Conservation (phyloP, 495 filamentous ascomycete genomes). For the Astrocystis sublimbata region DNA sequence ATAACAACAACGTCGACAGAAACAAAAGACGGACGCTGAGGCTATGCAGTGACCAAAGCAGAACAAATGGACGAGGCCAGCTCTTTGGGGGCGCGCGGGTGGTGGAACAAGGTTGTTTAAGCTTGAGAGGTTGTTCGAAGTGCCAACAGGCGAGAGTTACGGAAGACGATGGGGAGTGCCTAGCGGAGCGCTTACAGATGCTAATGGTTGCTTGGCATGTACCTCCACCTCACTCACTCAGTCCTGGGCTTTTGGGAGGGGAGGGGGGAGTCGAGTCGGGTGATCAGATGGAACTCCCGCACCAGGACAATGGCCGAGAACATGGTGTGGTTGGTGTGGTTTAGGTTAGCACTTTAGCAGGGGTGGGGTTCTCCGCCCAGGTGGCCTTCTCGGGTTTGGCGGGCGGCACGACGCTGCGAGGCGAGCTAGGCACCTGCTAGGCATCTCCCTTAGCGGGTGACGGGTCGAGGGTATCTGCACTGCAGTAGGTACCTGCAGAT, state of each 20-base stretch:
- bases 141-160: not conserved
- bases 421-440: not conserved
- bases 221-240: too few relatives aligned
- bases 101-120: not conserved
- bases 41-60: not conserved
- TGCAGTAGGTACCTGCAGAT: not conserved
- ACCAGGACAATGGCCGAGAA: too few relatives aligned
- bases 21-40: not conserved
- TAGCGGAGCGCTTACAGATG: too few relatives aligned
- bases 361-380: too few relatives aligned
- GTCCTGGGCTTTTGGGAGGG: too few relatives aligned
- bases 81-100: constrained; percentile 1
- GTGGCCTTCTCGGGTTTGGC: constrained; percentile 17
- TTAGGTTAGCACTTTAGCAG: too few relatives aligned
- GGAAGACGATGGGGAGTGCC: too few relatives aligned
- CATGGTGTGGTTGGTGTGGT: not conserved
- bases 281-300: constrained; percentile 11
- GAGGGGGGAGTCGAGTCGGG: constrained; percentile 23
- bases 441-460: too few relatives aligned
- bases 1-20: not conserved
- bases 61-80: constrained; percentile 24
- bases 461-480: too few relatives aligned
- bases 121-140: too few relatives aligned
- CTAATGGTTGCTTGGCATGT: too few relatives aligned
- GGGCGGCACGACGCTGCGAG: not conserved